These are phyloP conservation scores for Casuarina equisetifolia DNA, from an alignment of 306 rosid species.

Conservation along the genomic window DNA sequence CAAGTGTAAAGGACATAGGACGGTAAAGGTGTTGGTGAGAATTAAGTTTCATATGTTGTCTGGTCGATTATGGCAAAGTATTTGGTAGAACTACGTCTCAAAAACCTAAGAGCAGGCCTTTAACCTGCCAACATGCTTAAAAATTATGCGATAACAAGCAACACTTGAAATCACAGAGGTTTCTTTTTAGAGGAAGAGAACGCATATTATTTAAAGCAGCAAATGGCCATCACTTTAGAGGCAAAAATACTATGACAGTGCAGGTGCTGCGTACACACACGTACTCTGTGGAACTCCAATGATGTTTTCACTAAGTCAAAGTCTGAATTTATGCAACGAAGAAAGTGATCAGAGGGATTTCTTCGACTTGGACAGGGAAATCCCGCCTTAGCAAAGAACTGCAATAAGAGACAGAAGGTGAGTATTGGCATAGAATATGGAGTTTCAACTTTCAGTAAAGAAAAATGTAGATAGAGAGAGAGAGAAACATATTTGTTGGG, in stretches of 20 bases:
- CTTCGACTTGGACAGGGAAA: conserved; percentile 88
- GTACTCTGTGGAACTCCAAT: conserved; percentile 41
- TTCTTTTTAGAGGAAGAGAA: background rate
- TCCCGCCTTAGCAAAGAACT: conserved; percentile 87
- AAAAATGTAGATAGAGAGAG: background rate
- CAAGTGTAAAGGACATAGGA: background rate
- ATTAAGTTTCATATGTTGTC: background rate
- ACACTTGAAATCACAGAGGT: background rate
- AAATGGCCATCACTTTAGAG: background rate
- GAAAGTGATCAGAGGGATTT: conserved; percentile 97
- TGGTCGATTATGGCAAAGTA: background rate
- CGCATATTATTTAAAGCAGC: background rate
- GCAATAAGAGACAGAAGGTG: conserved; percentile 5
- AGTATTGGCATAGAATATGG: background rate
- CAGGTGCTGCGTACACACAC: conserved; percentile 31
- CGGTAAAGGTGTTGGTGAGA: background rate
- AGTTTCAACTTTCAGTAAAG: background rate
- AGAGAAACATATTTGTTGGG: background rate
- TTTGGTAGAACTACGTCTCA: background rate
- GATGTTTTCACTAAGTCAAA: conserved; percentile 60
- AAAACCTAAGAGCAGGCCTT: background rate
- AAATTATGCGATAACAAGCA: background rate
- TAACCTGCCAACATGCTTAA: background rate
- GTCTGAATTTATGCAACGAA: conserved; percentile 85
- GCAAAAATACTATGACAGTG: background rate